Evolutionary conservation across 2,329 filamentous ascomycete genomes (phyloP), one percentile per base, ranked within the genome.

Genomic region (Escovopsis sp.): DNA sequence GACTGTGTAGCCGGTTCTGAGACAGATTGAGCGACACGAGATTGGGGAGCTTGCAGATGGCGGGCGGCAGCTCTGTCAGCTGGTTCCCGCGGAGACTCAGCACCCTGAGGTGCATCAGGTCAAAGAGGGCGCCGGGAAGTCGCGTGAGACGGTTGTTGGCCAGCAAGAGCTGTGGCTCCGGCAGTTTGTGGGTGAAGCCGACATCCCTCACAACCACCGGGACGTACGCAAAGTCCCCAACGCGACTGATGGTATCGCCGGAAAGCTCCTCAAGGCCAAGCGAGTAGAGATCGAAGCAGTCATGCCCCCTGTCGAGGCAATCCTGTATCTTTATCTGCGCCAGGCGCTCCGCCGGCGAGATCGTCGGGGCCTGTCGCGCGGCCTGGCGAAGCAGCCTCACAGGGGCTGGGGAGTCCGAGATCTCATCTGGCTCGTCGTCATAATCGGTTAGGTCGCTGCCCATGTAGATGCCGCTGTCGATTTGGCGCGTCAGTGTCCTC

Each of bases 381-480:
- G 59, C 57, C 36, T 66, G 53, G 43, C 63, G 63, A 0, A 63
- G 62, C 12, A 69, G 51, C 42, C 55, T 32, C 63, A 32, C 62
- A 49, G 44, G 58, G 56, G 5, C 53, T 46, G 23, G 58, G 51
- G n/a, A 53, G 41, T 26, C 59, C 56, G 9, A 63, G 47, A 3
- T 48, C 23, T 6, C 49, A 4, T 63, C 62, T 39, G 58, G 44
- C 23, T 55, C 42, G 26, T 66, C 64, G 23, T 68, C 65, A 12
- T 62, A 60, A 41, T 74, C 70, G 10, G 65, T 61, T 30, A 55
- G 60, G 45, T 82, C 80, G 47, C 75, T 80, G 4, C 70, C 75
- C 63, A 85, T 69, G 60, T 72, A 85, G 3, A 86, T 72, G 40
- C 77, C 79, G 56, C 80, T 84, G 58, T 85, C 82, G 44, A 73